phyloP scores from a whole-genome alignment of 2,329 filamentous ascomycete species.

The Fusarium equiseti region DNA sequence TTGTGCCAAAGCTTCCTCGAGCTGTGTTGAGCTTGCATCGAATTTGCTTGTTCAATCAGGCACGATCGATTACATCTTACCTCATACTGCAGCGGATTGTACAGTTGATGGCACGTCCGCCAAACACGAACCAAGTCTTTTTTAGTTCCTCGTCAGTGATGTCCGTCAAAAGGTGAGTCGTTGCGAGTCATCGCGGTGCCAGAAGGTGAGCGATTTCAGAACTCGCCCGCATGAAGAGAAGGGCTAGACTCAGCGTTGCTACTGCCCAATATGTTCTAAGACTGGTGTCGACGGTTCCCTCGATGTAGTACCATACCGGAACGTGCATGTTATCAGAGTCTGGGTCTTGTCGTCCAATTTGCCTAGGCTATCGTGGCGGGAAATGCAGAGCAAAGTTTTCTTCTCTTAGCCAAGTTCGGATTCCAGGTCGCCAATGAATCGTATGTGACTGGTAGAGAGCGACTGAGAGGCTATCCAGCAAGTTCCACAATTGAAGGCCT shows the following conservation, averaged over 20 bases:
- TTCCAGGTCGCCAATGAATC: not conserved
- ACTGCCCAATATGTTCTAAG: not conserved
- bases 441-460: slow-evolving; percentile 19
- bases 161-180: slow-evolving; percentile 3
- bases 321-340: slow-evolving; percentile 1
- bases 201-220: not conserved
- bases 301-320: slow-evolving; percentile 4
- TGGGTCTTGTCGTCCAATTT: not conserved
- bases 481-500: slow-evolving; percentile 34
- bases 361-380: slow-evolving; percentile 8
- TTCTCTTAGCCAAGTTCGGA: slow-evolving; percentile 6
- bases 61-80: slow-evolving; percentile 20
- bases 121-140: slow-evolving; percentile 2
- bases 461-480: not conserved
- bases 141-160: slow-evolving; percentile 15
- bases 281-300: not conserved
- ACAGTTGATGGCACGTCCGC: not conserved
- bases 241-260: slow-evolving; percentile 1
- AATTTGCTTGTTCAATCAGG: slow-evolving; percentile 10
- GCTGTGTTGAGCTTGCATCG: slow-evolving; percentile 1
- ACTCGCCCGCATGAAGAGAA: not conserved
- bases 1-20: slow-evolving; percentile 19
- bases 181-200: slow-evolving; percentile 20
- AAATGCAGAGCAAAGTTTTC: slow-evolving; percentile 11
- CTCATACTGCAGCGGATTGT: slow-evolving; percentile 16